A percentile compares a stretch with the other conserved stretches of the same genome.
phyloP scores from a whole-genome alignment of 192 early-diverging fungal genomes.

The Coemansia sp. region DNA sequence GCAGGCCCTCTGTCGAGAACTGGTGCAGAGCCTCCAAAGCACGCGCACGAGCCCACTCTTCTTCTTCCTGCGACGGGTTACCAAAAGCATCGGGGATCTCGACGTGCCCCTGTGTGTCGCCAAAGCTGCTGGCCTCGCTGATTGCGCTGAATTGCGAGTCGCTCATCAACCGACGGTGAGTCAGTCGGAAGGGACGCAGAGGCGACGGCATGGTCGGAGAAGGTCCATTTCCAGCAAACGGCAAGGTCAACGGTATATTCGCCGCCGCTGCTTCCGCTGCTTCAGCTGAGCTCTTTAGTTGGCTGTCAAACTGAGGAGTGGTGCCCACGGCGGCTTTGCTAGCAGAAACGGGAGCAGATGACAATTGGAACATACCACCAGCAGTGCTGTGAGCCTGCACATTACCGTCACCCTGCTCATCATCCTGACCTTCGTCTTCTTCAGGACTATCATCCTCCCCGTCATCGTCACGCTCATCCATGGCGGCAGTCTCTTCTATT shows the following conservation, averaged over 20 bases:
- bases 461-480: too few species aligned
- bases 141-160: constrained; percentile 37
- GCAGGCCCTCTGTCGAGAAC: constrained; percentile 73
- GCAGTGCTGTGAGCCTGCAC: background rate
- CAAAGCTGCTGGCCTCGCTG: constrained; percentile 42
- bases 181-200: constrained; percentile 6
- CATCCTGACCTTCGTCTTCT: background rate
- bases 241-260: background rate
- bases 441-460: background rate
- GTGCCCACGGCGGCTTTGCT: too few species aligned
- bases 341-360: too few species aligned
- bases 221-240: background rate
- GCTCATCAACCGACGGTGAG: constrained; percentile 34
- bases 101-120: constrained; percentile 27
- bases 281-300: background rate
- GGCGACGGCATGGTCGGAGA: background rate
- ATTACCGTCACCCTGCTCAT: background rate
- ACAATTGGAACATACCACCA: too few species aligned
- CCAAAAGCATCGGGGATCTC: constrained; percentile 30
- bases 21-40: constrained; percentile 64
- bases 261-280: background rate
- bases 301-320: too few species aligned
- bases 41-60: constrained; percentile 61
- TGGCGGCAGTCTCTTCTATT: too few species aligned
- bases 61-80: constrained; percentile 45